Evolutionary conservation across 345 rosid species (phyloP).

Genomic region (Salix dunnii): DNA sequence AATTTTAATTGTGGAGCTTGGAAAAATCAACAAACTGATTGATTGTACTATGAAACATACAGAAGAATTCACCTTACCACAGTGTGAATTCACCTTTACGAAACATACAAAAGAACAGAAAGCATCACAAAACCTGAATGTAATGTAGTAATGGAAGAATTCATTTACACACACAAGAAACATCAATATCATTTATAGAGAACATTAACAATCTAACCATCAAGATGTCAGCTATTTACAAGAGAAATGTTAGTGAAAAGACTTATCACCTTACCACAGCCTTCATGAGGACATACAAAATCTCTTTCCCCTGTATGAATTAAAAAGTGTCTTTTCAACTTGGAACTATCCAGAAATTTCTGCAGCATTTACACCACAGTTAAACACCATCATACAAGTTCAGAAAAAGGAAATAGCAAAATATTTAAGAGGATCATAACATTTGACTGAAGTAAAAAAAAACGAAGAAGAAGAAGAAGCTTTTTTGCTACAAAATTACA

Average conservation of each 20-base stretch:
- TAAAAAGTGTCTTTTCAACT: constrained; percentile 88
- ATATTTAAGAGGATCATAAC: not conserved
- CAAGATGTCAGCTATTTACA: not conserved
- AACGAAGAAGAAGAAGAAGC: not conserved
- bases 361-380: constrained; percentile 37
- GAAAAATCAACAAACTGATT: not conserved
- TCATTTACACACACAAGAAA: not conserved
- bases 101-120: too few relatives aligned
- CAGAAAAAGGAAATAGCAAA: not conserved
- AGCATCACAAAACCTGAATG: not conserved
- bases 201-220: not conserved
- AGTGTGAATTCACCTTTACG: too few relatives aligned
- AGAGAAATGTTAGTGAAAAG: constrained; percentile 1
- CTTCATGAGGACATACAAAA: constrained; percentile 86
- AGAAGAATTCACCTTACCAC: too few relatives aligned
- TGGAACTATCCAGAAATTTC: constrained; percentile 98
- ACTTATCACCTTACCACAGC: constrained; percentile 90
- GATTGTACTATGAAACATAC: too few relatives aligned
- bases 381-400: not conserved
- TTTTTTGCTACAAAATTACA: not conserved
- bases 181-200: not conserved
- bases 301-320: constrained; percentile 93
- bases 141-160: not conserved
- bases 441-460: not conserved
- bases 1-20: not conserved